Evolutionary conservation across 2,329 filamentous ascomycete genomes (phyloP).

Genomic region (Penicillium sp.): DNA sequence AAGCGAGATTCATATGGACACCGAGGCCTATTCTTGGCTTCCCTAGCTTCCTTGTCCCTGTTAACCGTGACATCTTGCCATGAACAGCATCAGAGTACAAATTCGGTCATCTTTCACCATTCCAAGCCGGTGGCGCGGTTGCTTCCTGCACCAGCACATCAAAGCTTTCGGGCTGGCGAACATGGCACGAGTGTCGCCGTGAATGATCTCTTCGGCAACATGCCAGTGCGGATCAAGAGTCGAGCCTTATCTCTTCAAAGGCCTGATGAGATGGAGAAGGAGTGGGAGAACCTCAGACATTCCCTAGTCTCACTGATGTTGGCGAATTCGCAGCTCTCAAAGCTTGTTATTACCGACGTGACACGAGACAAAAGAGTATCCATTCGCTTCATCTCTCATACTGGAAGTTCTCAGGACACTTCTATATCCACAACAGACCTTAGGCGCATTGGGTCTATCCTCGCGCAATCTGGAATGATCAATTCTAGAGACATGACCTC

Average conservation of each 20-base stretch:
- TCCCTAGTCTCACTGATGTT: constrained; percentile 65
- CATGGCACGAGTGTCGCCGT: constrained; percentile 77
- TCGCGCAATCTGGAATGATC: constrained; percentile 66
- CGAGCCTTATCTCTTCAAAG: constrained; percentile 57
- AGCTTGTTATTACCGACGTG: constrained; percentile 59
- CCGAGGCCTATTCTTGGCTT: constrained; percentile 73
- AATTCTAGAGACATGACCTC: constrained; percentile 50
- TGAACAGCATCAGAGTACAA: constrained; percentile 46
- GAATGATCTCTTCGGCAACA: constrained; percentile 79
- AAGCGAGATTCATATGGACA: constrained; percentile 58
- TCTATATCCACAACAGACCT: constrained; percentile 23
- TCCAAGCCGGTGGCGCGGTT: constrained; percentile 64
- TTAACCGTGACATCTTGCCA: constrained; percentile 74
- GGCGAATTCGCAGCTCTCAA: constrained; percentile 60
- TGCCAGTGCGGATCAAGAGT: constrained; percentile 87
- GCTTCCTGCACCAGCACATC: constrained; percentile 58
- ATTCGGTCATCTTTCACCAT: constrained; percentile 68
- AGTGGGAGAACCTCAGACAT: constrained; percentile 64
- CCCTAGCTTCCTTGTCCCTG: constrained; percentile 71
- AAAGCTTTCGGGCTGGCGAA: constrained; percentile 53
- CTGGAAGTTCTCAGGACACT: not conserved
- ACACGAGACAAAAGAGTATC: constrained; percentile 39
- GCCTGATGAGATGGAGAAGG: constrained; percentile 54
- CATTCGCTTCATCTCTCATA: constrained; percentile 18
- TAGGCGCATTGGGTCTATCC: constrained; percentile 48